phyloP scores from a whole-genome alignment of 2,329 filamentous ascomycete species.

The Colletotrichum sidae region DNA sequence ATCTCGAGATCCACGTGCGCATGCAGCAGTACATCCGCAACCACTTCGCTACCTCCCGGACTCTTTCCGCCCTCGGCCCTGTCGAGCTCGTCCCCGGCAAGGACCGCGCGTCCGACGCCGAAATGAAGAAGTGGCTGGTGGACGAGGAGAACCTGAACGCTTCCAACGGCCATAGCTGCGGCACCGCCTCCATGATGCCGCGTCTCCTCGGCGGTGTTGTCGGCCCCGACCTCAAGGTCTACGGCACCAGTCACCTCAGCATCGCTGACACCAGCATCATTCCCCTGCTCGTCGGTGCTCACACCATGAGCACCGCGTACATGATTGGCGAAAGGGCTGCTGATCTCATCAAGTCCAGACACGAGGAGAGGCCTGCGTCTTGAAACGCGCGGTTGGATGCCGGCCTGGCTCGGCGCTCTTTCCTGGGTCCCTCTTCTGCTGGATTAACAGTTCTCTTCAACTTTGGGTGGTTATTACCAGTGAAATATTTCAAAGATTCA shows the following conservation, averaged over 20 bases:
- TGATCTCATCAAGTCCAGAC: slow-evolving; percentile 44
- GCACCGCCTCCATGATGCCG: slow-evolving; percentile 39
- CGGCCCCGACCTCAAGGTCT: slow-evolving; percentile 34
- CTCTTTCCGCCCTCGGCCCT: slow-evolving; percentile 47
- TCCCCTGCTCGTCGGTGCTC: slow-evolving; percentile 50
- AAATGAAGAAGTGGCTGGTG: slow-evolving; percentile 38
- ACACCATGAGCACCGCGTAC: slow-evolving; percentile 45
- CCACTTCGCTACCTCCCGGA: slow-evolving; percentile 45
- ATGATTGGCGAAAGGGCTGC: slow-evolving; percentile 52
- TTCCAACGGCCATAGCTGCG: slow-evolving; percentile 38
- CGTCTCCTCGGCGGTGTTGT: slow-evolving; percentile 37
- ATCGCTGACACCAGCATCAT: slow-evolving; percentile 59
- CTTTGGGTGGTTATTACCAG: too few species aligned
- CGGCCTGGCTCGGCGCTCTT: neutral
- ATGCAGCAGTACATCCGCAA: slow-evolving; percentile 52
- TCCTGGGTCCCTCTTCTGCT: neutral
- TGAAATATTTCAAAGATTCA: too few species aligned
- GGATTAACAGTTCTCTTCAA: too few species aligned
- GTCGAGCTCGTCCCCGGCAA: slow-evolving; percentile 51
- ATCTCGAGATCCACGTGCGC: slow-evolving; percentile 58
- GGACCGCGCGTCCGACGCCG: slow-evolving; percentile 44
- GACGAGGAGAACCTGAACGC: slow-evolving; percentile 28
- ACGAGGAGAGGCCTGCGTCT: neutral
- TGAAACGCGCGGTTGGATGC: neutral
- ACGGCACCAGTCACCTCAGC: slow-evolving; percentile 44